Evolutionary conservation across 495 filamentous ascomycete species (phyloP), one percentile per base, ranked within the genome.

Genomic region (Neurospora africana): DNA sequence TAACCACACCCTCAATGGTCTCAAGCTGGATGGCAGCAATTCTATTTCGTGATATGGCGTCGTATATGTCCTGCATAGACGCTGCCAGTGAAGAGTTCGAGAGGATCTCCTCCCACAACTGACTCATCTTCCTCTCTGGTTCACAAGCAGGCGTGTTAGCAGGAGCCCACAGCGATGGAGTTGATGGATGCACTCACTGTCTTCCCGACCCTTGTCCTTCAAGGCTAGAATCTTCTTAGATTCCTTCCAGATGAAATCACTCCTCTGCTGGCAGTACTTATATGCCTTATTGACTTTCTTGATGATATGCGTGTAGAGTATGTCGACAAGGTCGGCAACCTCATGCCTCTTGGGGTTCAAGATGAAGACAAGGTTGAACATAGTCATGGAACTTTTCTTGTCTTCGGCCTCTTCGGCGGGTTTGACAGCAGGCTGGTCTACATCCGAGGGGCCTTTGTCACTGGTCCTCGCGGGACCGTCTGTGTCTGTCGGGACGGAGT

Each of bases 331-430:
- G 68, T 89, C 83, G 67, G 91, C 90, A 75, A 90, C 90, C 79
- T 96, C 92, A 53, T 92, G 81, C 68, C 90, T 86, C 43, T 92
- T 91, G 4, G 92, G 91, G 76, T 92, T 90, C 68, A 97, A 82
- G 40, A 97, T 91, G 81, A 98, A 98, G 17, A 97, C 93, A 40
- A 98, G 88, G 82, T 98, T 94, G 79, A 99, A 99, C 94, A 98
- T 97, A 30, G 89, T 93, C 92, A 99, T 94, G 58, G 82, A 83
- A 68, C 80, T 83, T 74, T 81, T 84, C 77, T 86, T 85, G 75
- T 90, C 87, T 73, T 89, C 84, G 35, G 79, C 78, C 70, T 88
- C 87, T 7, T 85, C 78, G 44, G 75, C 74, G 3, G 78, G 75
- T 72, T 83, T 85, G 47, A 73, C 70, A 23, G 76, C 71, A 27